Evolutionary conservation across 768 basidiomycete genomes (phyloP).

Genomic region (Gymnopilus dilepis): DNA sequence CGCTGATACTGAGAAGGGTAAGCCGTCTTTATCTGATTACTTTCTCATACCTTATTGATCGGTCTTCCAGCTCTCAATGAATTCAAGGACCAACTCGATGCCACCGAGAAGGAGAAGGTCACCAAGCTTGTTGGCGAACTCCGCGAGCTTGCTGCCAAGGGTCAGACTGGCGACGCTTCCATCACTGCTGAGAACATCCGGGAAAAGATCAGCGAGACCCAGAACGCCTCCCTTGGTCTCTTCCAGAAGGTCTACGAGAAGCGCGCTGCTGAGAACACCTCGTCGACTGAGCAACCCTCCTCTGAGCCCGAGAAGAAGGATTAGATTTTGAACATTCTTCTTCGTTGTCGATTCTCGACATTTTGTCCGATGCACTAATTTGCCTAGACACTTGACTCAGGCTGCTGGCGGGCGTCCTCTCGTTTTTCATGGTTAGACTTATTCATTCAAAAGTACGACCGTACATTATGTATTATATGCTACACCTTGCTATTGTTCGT

Average conservation of each 20-base stretch:
- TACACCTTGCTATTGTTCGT: slow-evolving; percentile 25
- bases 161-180: slow-evolving; percentile 81
- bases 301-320: slow-evolving; percentile 78
- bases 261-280: slow-evolving; percentile 71
- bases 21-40: slow-evolving; percentile 21
- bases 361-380: slow-evolving; percentile 15
- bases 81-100: slow-evolving; percentile 97
- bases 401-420: slow-evolving; percentile 25
- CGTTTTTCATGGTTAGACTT: slow-evolving; percentile 31
- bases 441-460: slow-evolving; percentile 35
- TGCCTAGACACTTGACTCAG: slow-evolving; percentile 9
- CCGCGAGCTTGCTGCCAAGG: slow-evolving; percentile 88
- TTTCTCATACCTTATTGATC: not conserved
- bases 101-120: slow-evolving; percentile 93
- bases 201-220: slow-evolving; percentile 92
- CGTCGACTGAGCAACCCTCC: slow-evolving; percentile 47
- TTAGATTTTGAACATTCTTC: slow-evolving; percentile 42
- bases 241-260: slow-evolving; percentile 99
- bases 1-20: slow-evolving; percentile 94
- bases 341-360: slow-evolving; percentile 17
- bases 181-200: slow-evolving; percentile 88
- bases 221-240: slow-evolving; percentile 92
- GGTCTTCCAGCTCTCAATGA: slow-evolving; percentile 79
- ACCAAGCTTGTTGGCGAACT: slow-evolving; percentile 85
- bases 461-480: slow-evolving; percentile 18